A percentile compares a stretch with the other conserved stretches of the same genome.
Evolutionary conservation across 768 basidiomycete genomes (phyloP).

Genomic region (Galerina sulciceps): DNA sequence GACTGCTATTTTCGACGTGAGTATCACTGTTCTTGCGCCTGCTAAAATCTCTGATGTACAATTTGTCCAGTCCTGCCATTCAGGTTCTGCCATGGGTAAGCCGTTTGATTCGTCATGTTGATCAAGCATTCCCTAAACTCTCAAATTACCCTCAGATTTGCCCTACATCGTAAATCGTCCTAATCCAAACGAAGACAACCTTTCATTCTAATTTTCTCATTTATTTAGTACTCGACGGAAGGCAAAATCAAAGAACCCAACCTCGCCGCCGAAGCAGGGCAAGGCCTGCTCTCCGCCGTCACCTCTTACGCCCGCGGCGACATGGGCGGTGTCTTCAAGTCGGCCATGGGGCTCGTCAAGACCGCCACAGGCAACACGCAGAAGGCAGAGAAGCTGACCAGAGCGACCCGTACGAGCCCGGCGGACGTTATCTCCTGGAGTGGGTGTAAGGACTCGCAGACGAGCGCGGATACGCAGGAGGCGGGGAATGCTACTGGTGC

Average conservation of each 20-base stretch:
- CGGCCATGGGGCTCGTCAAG: conserved; percentile 77
- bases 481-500: conserved; percentile 54
- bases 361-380: conserved; percentile 67
- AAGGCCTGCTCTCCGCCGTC: conserved; percentile 81
- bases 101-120: not conserved
- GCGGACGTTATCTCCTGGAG: not conserved
- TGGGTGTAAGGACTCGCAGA: not conserved
- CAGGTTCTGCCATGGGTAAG: conserved; percentile 81
- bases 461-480: not conserved
- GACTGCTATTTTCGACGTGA: conserved; percentile 73
- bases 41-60: not conserved
- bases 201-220: not conserved
- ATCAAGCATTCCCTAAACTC: too few relatives aligned
- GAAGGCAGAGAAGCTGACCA: conserved; percentile 73
- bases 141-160: too few relatives aligned
- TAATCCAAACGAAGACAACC: not conserved
- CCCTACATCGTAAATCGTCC: conserved; percentile 59
- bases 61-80: conserved; percentile 74
- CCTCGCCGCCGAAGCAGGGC: conserved; percentile 83
- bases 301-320: conserved; percentile 81
- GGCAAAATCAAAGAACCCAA: conserved; percentile 96
- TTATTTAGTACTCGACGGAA: conserved; percentile 83
- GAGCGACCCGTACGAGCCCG: conserved; percentile 42
- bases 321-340: conserved; percentile 75
- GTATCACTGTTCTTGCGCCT: conserved; percentile 22